Percentiles rank a stretch among this genome's conserved stretches.
Evolutionary conservation across 1,139 yeast genomes (phyloP).

Genomic region (Taphrina deformans): DNA sequence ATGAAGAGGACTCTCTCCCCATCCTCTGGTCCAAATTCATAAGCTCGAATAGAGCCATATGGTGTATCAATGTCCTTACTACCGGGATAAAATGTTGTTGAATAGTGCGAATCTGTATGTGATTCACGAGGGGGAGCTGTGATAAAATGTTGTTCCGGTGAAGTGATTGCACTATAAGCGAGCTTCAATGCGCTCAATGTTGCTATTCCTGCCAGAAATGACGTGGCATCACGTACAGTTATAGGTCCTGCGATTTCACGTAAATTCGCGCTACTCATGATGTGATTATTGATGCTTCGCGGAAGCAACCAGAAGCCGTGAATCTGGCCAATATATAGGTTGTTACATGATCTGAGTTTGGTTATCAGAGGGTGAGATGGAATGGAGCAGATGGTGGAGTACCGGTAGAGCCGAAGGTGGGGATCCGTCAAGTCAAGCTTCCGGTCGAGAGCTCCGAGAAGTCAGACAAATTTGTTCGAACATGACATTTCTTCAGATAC

Average conservation of each 20-base stretch:
- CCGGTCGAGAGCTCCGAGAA: not conserved
- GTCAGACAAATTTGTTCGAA: not conserved
- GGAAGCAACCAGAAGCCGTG: too few relatives aligned
- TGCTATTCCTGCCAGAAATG: constrained; percentile 1
- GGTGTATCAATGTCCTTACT: constrained; percentile 20
- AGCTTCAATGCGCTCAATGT: not conserved
- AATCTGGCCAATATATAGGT: too few relatives aligned
- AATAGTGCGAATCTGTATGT: constrained; percentile 3
- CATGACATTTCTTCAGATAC: not conserved
- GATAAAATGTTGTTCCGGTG: constrained; percentile 1
- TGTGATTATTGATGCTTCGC: too few relatives aligned
- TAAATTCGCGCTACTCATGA: not conserved
- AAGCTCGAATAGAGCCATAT: constrained; percentile 19
- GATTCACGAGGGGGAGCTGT: constrained; percentile 13
- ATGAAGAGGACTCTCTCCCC: constrained; percentile 27
- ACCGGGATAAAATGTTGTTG: constrained; percentile 10
- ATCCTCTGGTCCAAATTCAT: constrained; percentile 21
- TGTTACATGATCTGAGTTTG: too few relatives aligned
- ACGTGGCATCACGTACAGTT: not conserved
- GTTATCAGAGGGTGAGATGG: too few relatives aligned
- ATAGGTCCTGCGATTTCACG: not conserved
- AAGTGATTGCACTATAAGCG: not conserved
- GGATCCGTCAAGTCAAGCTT: not conserved
- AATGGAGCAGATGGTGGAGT: not conserved
- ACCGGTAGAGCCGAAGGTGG: not conserved